phyloP scores from a whole-genome alignment of 1,284 basidiomycete genomes.

The Apiotrichum laibachii region DNA sequence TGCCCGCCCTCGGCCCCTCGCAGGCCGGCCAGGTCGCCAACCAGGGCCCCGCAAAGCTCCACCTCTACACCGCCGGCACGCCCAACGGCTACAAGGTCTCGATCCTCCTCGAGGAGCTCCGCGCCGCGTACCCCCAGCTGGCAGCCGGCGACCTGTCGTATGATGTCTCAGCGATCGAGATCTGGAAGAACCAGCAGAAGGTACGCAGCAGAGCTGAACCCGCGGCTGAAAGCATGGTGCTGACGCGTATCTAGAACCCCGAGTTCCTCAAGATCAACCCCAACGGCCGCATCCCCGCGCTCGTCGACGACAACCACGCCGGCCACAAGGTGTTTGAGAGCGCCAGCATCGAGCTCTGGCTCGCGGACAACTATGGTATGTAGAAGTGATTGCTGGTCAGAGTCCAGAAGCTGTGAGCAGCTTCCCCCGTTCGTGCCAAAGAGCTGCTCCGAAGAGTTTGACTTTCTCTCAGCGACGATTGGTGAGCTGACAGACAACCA shows the following conservation, averaged over 20 bases:
- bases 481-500: too few species aligned
- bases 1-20: conserved; percentile 10
- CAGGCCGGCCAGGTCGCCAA: conserved; percentile 17
- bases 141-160: conserved; percentile 56
- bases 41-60: conserved; percentile 48
- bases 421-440: too few species aligned
- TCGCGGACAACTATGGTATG: conserved; percentile 59
- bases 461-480: too few species aligned
- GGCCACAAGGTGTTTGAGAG: conserved; percentile 67
- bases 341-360: conserved; percentile 64
- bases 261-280: conserved; percentile 67
- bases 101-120: conserved; percentile 67
- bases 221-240: not conserved
- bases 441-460: too few species aligned
- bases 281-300: conserved; percentile 63
- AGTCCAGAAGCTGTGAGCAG: too few species aligned
- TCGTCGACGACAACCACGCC: conserved; percentile 50
- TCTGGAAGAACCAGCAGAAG: conserved; percentile 54
- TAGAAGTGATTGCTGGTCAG: conserved; percentile 30
- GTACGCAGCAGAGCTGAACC: conserved; percentile 22
- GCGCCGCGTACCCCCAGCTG: conserved; percentile 56
- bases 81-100: conserved; percentile 65
- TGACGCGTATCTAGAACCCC: conserved; percentile 41
- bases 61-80: conserved; percentile 64
- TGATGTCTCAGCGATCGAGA: conserved; percentile 54